Conservation (phyloP, 2,329 filamentous ascomycete genomes). For the Xenoacremonium recifei region DNA sequence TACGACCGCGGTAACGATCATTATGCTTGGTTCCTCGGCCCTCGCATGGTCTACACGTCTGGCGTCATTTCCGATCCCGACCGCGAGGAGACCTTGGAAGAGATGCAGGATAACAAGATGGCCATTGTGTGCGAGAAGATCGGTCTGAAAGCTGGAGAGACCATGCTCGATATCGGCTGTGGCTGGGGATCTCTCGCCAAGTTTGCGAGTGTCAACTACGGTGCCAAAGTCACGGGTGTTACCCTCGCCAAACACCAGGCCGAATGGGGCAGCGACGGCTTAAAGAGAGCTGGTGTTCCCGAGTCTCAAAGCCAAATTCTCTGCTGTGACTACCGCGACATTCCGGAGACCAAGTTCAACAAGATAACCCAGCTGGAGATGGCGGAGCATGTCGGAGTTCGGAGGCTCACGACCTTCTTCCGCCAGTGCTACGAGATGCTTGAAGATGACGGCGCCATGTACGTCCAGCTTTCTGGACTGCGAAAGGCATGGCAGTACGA, state of each 20-base stretch:
- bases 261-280: constrained; percentile 86
- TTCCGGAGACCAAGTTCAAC: constrained; percentile 78
- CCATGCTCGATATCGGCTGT: constrained; percentile 86
- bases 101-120: constrained; percentile 95
- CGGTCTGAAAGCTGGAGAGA: constrained; percentile 73
- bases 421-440: constrained; percentile 89
- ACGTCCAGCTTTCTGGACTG: constrained; percentile 87
- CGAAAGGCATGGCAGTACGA: constrained; percentile 95
- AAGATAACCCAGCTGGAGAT: constrained; percentile 97
- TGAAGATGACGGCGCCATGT: constrained; percentile 90
- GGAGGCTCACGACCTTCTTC: constrained; percentile 75
- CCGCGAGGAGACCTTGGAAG: constrained; percentile 84
- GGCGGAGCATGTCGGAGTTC: constrained; percentile 93
- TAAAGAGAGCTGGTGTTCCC: constrained; percentile 72
- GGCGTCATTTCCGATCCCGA: constrained; percentile 84
- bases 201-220: constrained; percentile 87
- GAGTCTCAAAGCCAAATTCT: constrained; percentile 84
- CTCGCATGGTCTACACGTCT: constrained; percentile 96
- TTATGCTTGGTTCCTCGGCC: constrained; percentile 94
- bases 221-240: constrained; percentile 77
- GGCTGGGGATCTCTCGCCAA: constrained; percentile 93
- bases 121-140: constrained; percentile 94
- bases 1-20: constrained; percentile 96
- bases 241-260: constrained; percentile 93
- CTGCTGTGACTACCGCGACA: constrained; percentile 94